These are phyloP conservation scores for Furcasterigmium furcatum DNA, from an alignment of 2,329 filamentous ascomycete species.

Conservation along the genomic window DNA sequence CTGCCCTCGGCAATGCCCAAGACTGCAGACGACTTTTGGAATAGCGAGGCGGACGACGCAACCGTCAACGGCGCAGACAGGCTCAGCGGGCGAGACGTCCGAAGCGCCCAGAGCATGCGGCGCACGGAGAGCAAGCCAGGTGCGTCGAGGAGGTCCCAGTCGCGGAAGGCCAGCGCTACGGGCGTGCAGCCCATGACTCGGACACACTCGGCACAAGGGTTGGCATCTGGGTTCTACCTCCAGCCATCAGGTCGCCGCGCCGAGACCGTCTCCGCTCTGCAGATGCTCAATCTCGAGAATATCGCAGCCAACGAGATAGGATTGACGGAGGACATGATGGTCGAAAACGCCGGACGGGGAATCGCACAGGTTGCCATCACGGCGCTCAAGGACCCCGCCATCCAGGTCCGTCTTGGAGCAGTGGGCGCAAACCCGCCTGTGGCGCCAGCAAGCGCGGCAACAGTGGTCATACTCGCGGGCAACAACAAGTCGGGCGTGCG, in stretches of 20 bases:
- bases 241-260: slow-evolving; percentile 53
- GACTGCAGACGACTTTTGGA: slow-evolving; percentile 58
- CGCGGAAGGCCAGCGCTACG: slow-evolving; percentile 50
- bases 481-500: slow-evolving; percentile 88
- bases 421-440: slow-evolving; percentile 23
- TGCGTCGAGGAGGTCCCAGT: slow-evolving; percentile 47
- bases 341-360: slow-evolving; percentile 85
- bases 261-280: slow-evolving; percentile 67
- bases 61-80: slow-evolving; percentile 40
- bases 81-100: slow-evolving; percentile 45
- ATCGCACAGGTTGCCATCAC: slow-evolving; percentile 80
- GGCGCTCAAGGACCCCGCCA: slow-evolving; percentile 61
- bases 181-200: slow-evolving; percentile 39
- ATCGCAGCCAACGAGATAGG: slow-evolving; percentile 85
- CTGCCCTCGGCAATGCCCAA: slow-evolving; percentile 38
- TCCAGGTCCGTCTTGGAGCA: slow-evolving; percentile 49
- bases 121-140: slow-evolving; percentile 52
- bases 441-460: slow-evolving; percentile 21
- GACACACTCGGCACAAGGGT: slow-evolving; percentile 39
- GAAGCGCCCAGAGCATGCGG: slow-evolving; percentile 46
- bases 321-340: slow-evolving; percentile 83
- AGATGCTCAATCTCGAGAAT: slow-evolving; percentile 91
- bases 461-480: slow-evolving; percentile 79
- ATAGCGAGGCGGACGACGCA: slow-evolving; percentile 69
- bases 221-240: slow-evolving; percentile 48